phyloP scores from a whole-genome alignment of 1,284 basidiomycete genomes.

The Sphaerobolus stellatus region DNA sequence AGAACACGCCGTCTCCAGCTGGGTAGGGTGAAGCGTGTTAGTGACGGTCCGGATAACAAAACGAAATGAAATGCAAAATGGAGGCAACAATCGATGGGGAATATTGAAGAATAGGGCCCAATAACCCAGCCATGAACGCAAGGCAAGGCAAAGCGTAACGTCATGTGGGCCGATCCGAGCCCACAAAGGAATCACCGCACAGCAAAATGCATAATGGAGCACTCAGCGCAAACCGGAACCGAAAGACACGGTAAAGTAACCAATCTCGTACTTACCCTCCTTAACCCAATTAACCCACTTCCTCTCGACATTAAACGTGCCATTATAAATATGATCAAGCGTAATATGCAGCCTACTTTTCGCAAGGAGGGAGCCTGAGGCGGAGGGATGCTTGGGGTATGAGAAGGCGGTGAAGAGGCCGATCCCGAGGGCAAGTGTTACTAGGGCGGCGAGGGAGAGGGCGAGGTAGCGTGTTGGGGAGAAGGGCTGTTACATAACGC shows the following conservation, averaged over 20 bases:
- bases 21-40: constrained; percentile 9
- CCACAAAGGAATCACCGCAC: too few relatives aligned
- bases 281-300: constrained; percentile 75
- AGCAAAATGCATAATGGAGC: too few relatives aligned
- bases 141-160: too few relatives aligned
- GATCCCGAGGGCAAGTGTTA: constrained; percentile 58
- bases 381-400: constrained; percentile 53
- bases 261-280: constrained; percentile 60
- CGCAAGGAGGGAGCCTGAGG: not conserved
- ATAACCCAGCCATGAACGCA: too few relatives aligned
- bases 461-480: constrained; percentile 56
- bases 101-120: too few relatives aligned
- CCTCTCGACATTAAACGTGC: constrained; percentile 63
- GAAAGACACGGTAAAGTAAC: not conserved
- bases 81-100: too few relatives aligned
- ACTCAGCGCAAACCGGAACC: not conserved
- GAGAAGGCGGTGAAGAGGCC: constrained; percentile 70
- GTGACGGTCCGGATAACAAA: too few relatives aligned
- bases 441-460: constrained; percentile 50
- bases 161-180: too few relatives aligned
- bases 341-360: constrained; percentile 66
- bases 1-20: constrained; percentile 92
- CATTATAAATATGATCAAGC: constrained; percentile 88
- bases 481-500: not conserved
- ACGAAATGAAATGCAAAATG: too few relatives aligned